Evolutionary conservation across 2,329 filamentous ascomycete genomes (phyloP), one percentile per base, ranked within the genome.

Genomic region (Ceratocystis diversiconidia): DNA sequence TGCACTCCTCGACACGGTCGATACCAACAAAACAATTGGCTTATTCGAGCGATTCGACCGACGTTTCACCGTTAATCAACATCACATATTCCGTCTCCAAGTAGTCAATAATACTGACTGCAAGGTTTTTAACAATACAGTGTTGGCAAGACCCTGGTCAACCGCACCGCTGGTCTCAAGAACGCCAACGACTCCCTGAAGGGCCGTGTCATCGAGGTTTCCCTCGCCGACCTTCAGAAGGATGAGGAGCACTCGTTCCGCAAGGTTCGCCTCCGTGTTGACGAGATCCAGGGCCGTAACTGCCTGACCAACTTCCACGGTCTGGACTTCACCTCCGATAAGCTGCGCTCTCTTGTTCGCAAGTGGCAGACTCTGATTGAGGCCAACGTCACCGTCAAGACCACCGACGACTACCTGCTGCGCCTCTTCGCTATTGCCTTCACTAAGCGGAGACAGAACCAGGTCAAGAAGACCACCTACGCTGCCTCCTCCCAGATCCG

Each of bases 401-500:
- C 94, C 74, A 97, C 94, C 78, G 94, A 99, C 78, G 94, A 99
- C 82, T 97, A 99, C 85, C 92, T 97, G 78, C 86, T 99, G 81
- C 90, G 94, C 75, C 87, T 99, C 73, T 99, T 99, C 83, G 90
- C 90, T 78, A 99, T 99, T 73, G 94, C 90, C 74, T 99, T 99
- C 85, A 99, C 94, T 80, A 97, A 97, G 89, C 86, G 91, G 80
- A 88, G 94, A 76, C 91, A 90, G 74, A 99, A 97, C 85, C 94
- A 99, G 85, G 92, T 99, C 85, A 96, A 96, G 89, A 99, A 97
- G 89, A 99, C 94, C 75, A 99, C 94, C 77, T 99, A 99, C 77
- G 94, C 94, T 73, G 88, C 88, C 71, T 91, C 90, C 71, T 97
- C 94, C 71, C 94, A 99, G 82, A 97, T 97, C 79, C 89, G 92